phyloP scores from a whole-genome alignment of 495 filamentous ascomycete species.

The Talaromyces liani region DNA sequence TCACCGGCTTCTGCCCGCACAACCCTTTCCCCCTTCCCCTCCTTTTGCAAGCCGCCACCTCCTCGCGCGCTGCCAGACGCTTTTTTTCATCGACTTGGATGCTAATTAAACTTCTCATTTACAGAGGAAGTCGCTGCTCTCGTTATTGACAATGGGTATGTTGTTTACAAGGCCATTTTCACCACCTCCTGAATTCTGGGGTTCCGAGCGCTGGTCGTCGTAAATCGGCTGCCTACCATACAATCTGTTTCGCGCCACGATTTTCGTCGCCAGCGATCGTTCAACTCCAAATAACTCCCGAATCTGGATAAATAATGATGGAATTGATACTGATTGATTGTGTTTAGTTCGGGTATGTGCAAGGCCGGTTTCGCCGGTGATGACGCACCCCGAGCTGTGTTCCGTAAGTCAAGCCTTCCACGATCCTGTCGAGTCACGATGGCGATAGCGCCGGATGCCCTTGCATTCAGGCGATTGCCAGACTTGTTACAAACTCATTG shows the following conservation, averaged over 20 bases:
- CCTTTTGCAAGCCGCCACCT: constrained; percentile 13
- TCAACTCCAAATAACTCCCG: not conserved
- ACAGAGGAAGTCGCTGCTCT: constrained; percentile 99
- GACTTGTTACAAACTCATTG: not conserved
- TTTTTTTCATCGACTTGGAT: not conserved
- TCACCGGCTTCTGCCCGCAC: constrained; percentile 26
- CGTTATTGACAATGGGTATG: constrained; percentile 99
- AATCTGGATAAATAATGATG: not conserved
- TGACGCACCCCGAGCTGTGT: constrained; percentile 98
- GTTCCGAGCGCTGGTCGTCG: constrained; percentile 5
- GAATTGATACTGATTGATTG: constrained; percentile 38
- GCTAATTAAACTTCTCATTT: constrained; percentile 46
- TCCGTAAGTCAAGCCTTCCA: constrained; percentile 75
- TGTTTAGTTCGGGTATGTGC: constrained; percentile 95
- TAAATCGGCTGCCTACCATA: constrained; percentile 11
- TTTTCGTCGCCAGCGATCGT: not conserved
- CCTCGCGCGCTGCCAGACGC: not conserved
- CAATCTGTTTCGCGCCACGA: not conserved
- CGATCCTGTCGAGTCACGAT: constrained; percentile 3
- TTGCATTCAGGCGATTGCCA: constrained; percentile 19
- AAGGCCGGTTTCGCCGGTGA: constrained; percentile 99
- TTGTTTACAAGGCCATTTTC: constrained; percentile 19
- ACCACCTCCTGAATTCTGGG: constrained; percentile 14
- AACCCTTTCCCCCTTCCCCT: constrained; percentile 11
- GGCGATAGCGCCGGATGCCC: constrained; percentile 11